These are phyloP conservation scores for Juncus inflexus DNA, from an alignment of 176 grass and related monocot genomes.

Conservation along the genomic window DNA sequence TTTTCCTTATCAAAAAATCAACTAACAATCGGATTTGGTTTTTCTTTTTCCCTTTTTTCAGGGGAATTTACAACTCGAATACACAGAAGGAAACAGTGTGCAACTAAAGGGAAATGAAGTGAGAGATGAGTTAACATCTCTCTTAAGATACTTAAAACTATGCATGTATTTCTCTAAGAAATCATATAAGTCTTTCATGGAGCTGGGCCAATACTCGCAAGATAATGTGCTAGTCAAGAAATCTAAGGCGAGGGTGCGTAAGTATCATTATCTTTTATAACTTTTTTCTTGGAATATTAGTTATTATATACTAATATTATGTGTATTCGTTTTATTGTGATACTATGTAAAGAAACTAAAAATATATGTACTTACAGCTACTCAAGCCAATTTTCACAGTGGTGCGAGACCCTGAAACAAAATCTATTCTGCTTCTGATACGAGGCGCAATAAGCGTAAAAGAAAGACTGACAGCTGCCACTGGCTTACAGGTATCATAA, in stretches of 20 bases:
- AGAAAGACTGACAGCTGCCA: conserved; percentile 82
- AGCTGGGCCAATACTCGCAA: conserved; percentile 46
- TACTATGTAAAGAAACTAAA: too few relatives aligned
- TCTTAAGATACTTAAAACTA: conserved; percentile 54
- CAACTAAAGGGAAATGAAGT: conserved; percentile 46
- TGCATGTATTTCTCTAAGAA: conserved; percentile 98
- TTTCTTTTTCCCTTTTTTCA: conserved; percentile 26
- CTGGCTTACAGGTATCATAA: conserved; percentile 49
- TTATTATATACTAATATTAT: conserved; percentile 15
- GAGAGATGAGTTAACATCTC: conserved; percentile 42
- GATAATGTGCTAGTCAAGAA: conserved; percentile 73
- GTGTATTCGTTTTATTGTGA: too few relatives aligned
- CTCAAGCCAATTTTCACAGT: conserved; percentile 84
- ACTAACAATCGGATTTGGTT: too few relatives aligned
- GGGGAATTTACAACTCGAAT: conserved; percentile 89
- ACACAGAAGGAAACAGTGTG: conserved; percentile 57
- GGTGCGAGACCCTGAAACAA: conserved; percentile 50
- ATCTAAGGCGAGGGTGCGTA: conserved; percentile 95
- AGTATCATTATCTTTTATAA: conserved; percentile 42
- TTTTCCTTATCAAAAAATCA: too few relatives aligned
- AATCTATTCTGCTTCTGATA: conserved; percentile 87
- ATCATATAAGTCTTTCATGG: conserved; percentile 65
- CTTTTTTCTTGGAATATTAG: neutral
- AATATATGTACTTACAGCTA: conserved; percentile 39
- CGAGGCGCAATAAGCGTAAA: conserved; percentile 82